A percentile compares a stretch with the other conserved stretches of the same genome.
Conservation (phyloP, 73 alveolate species). For the Paramecium caudatum region DNA sequence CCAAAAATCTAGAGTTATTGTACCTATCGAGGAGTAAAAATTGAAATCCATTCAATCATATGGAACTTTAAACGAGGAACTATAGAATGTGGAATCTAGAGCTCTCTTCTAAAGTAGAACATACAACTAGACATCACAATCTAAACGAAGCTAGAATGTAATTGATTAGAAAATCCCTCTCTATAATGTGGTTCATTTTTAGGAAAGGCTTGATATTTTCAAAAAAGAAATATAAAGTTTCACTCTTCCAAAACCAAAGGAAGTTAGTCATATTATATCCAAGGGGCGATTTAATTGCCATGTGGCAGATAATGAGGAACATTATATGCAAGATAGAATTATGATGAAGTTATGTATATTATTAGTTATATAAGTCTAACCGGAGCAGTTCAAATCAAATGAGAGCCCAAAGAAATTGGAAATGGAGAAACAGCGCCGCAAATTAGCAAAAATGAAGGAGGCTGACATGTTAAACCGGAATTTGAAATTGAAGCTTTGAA, state of each 20-base stretch:
- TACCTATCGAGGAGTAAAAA: slow-evolving; percentile 15
- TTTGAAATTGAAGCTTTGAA: slow-evolving; percentile 50
- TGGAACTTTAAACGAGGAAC: background rate
- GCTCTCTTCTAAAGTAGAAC: slow-evolving; percentile 11
- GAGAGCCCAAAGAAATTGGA: slow-evolving; percentile 54
- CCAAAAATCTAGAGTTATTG: slow-evolving; percentile 22
- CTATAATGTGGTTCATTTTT: background rate
- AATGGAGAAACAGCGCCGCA: slow-evolving; percentile 27
- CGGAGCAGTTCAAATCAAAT: background rate
- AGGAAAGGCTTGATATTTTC: slow-evolving; percentile 10
- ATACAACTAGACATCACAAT: background rate
- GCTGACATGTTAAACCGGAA: slow-evolving; percentile 18
- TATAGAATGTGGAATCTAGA: background rate
- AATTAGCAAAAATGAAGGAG: slow-evolving; percentile 60
- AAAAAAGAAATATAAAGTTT: slow-evolving; percentile 29
- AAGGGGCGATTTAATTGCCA: slow-evolving; percentile 25
- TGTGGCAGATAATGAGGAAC: slow-evolving; percentile 38
- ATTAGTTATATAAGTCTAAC: background rate
- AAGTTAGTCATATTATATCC: background rate
- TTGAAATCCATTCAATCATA: background rate
- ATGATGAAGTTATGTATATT: slow-evolving; percentile 17
- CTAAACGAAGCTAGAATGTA: background rate
- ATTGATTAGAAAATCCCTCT: background rate
- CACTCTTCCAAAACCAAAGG: background rate
- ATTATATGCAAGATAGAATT: background rate